These are phyloP conservation scores for Aspergillus quadrilineatus DNA, from an alignment of 2,329 filamentous ascomycete genomes.

Conservation along the genomic window DNA sequence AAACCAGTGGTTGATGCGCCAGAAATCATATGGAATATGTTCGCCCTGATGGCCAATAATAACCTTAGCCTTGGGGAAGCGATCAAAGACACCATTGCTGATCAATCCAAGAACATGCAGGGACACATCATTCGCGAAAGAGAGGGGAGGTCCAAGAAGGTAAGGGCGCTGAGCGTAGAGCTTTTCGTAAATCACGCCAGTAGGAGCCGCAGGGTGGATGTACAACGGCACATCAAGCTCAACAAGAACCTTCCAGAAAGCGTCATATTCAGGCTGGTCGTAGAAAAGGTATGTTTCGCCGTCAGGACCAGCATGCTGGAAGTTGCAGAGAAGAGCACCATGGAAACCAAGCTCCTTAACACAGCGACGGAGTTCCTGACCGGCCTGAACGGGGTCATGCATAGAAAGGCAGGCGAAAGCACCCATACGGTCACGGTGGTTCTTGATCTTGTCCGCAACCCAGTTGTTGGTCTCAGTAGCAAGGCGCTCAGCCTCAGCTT, in stretches of 20 bases:
- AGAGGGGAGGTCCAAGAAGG: neutral
- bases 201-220: neutral
- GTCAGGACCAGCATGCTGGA: neutral
- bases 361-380: neutral
- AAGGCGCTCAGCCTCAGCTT: neutral
- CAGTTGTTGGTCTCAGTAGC: neutral
- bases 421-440: neutral
- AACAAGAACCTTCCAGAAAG: neutral
- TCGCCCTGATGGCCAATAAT: conserved; percentile 47
- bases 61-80: conserved; percentile 43
- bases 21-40: conserved; percentile 46
- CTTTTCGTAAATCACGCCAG: neutral
- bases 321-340: neutral
- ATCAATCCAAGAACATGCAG: conserved; percentile 53
- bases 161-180: neutral
- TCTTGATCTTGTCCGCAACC: neutral
- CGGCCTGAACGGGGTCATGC: neutral
- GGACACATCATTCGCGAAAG: conserved; percentile 23
- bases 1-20: conserved; percentile 30
- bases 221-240: neutral
- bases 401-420: neutral
- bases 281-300: neutral
- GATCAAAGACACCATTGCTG: conserved; percentile 47
- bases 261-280: neutral
- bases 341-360: neutral